Evolutionary conservation across 2,329 filamentous ascomycete species (phyloP), one percentile per base, ranked within the genome.

Genomic region (Colletotrichum abscissum): DNA sequence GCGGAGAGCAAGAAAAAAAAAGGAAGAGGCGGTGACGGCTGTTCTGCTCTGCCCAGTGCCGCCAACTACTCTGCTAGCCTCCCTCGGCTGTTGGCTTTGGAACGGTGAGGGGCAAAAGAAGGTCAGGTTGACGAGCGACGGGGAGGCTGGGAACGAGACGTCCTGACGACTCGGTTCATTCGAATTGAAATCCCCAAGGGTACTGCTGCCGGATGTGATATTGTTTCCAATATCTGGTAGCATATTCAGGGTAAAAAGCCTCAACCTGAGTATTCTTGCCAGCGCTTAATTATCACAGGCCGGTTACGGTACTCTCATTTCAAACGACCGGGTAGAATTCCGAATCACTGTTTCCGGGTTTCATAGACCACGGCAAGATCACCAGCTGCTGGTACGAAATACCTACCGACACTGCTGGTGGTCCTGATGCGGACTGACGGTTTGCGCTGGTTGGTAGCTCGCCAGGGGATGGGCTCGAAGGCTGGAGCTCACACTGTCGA

Each of bases 11-110:
- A 9, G 52, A 63, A 69, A 55, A 30, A 30, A 33, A 33, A 33
- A 11, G 30, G 28, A 70, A 73, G 70, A 73, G 70, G 70, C 70
- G 70, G 70, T 73, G 70, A 73, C 70, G 46, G 58, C 67, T 73
- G 33, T 55, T 56, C 70, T 70, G 38, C 42, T 49, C 19, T 49
- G 42, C 42, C 42, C 42, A 49, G 42, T 49, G 42, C 56, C 60
- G 67, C 60, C 33, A n/a, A 69, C 60, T 57, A 16, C 26, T 46
- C 60, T 60, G 24, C 62, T 70, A 70, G 67, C 60, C 55, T 70
- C 67, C 60, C 60, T 70, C 67, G 67, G 70, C 67, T 60, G 67
- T 59, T 70, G 60, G 42, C 67, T 46, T 49, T 73, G 67, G 66
- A 65, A 73, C 56, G 70, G 66, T 64, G 70, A 69, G 70, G 70